phyloP scores from a whole-genome alignment of 768 basidiomycete species.

The Rhodotorula paludigena region DNA sequence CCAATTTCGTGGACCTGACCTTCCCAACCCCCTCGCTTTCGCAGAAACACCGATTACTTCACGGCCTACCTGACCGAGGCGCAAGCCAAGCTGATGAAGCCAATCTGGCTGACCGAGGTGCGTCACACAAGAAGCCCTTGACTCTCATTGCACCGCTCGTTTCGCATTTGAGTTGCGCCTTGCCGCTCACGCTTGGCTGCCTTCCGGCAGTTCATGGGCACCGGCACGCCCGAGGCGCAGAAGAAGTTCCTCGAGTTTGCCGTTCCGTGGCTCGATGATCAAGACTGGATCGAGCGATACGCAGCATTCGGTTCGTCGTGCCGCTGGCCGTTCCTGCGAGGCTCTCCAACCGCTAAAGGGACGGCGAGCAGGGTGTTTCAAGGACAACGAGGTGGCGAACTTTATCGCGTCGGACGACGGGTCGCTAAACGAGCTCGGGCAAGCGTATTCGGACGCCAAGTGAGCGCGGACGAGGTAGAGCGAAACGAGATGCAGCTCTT shows the following conservation, averaged over 20 bases:
- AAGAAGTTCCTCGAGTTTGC: conserved; percentile 3
- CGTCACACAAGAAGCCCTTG: background rate
- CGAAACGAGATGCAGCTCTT: too few relatives aligned
- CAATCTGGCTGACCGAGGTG: conserved; percentile 23
- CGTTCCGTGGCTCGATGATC: conserved; percentile 15
- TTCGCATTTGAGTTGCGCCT: too few relatives aligned
- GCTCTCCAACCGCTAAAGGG: background rate
- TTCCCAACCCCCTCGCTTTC: background rate
- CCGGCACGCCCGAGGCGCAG: conserved; percentile 7
- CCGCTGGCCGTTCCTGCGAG: background rate
- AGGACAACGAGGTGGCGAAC: conserved; percentile 11
- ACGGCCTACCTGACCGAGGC: conserved; percentile 13
- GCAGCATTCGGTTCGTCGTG: conserved; percentile 16
- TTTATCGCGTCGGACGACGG: conserved; percentile 10
- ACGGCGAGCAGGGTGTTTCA: conserved; percentile 3
- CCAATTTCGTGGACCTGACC: background rate
- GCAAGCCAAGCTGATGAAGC: background rate
- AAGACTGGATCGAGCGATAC: conserved; percentile 25
- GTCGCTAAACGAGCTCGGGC: conserved; percentile 1
- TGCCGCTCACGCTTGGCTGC: background rate
- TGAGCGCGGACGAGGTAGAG: too few relatives aligned
- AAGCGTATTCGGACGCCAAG: conserved; percentile 9
- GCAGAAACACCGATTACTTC: conserved; percentile 24
- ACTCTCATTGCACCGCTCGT: too few relatives aligned
- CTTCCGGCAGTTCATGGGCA: conserved; percentile 18